A percentile compares a stretch with the other conserved stretches of the same genome.
Conservation (phyloP, 139 green algal species). For the Marvania coccoides region DNA sequence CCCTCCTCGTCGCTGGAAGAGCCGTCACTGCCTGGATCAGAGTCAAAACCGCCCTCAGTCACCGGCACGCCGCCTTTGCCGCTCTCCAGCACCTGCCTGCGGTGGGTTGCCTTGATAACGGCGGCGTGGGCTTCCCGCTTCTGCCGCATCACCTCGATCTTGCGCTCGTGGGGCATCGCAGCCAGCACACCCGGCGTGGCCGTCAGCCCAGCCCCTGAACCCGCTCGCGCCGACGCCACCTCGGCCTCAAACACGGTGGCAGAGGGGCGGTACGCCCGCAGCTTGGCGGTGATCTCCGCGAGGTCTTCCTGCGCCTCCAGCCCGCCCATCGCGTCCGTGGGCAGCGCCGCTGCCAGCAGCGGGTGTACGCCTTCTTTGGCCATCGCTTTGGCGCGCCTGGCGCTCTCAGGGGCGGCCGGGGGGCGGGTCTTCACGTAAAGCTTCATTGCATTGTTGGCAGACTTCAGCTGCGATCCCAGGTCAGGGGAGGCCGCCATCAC, state of each 20-base stretch:
- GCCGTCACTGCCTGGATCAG: neutral
- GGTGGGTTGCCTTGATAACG: constrained; percentile 43
- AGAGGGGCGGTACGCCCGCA: constrained; percentile 69
- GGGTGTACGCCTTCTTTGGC: constrained; percentile 65
- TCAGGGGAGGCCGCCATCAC: constrained; percentile 36
- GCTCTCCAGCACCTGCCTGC: constrained; percentile 15
- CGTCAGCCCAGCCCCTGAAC: constrained; percentile 16
- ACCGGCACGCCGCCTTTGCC: neutral
- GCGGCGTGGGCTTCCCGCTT: constrained; percentile 54
- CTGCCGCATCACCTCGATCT: constrained; percentile 56
- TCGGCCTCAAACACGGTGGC: constrained; percentile 84
- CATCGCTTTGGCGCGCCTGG: constrained; percentile 53
- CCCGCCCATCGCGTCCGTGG: constrained; percentile 16
- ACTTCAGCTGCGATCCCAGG: constrained; percentile 28
- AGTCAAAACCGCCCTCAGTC: neutral
- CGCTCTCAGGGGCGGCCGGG: constrained; percentile 56
- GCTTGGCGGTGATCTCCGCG: constrained; percentile 54
- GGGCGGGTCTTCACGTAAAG: constrained; percentile 88
- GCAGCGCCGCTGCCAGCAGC: constrained; percentile 55
- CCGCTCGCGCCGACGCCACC: constrained; percentile 36
- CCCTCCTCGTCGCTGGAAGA: neutral
- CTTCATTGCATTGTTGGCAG: constrained; percentile 66
- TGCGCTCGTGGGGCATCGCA: constrained; percentile 20
- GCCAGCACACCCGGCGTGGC: constrained; percentile 31
- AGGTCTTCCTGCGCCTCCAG: constrained; percentile 50